These are phyloP conservation scores for Dactylellina haptotyla DNA, from an alignment of 2,329 filamentous ascomycete genomes.

Conservation along the genomic window DNA sequence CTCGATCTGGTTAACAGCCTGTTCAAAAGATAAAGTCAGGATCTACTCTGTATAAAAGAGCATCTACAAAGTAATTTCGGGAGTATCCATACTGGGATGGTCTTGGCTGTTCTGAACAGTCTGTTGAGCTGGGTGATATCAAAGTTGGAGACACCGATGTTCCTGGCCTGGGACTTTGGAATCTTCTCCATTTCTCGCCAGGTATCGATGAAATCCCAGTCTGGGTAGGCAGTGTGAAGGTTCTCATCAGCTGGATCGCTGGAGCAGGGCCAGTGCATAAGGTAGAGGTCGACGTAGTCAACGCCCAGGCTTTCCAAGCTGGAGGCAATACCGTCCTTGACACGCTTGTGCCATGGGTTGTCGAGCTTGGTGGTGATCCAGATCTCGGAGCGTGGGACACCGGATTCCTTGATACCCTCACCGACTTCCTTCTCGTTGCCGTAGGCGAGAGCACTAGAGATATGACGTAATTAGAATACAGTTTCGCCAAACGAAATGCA, in stretches of 20 bases:
- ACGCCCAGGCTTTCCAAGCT: constrained; percentile 57
- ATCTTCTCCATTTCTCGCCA: constrained; percentile 78
- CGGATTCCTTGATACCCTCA: constrained; percentile 71
- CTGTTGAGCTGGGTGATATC: constrained; percentile 81
- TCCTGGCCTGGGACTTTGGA: constrained; percentile 74
- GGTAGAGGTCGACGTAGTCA: constrained; percentile 59
- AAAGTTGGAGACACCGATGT: constrained; percentile 89
- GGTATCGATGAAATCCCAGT: constrained; percentile 86
- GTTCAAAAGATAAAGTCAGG: constrained; percentile 61
- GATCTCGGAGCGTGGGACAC: constrained; percentile 73
- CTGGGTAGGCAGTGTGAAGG: constrained; percentile 73
- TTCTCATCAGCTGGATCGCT: constrained; percentile 68
- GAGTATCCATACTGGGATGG: constrained; percentile 62
- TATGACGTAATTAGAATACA: constrained; percentile 24
- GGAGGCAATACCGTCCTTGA: constrained; percentile 69
- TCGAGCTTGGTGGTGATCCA: constrained; percentile 84
- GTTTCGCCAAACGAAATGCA: neutral
- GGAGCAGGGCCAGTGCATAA: constrained; percentile 77
- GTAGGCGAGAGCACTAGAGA: constrained; percentile 72
- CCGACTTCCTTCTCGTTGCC: constrained; percentile 79
- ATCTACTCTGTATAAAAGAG: neutral
- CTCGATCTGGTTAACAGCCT: constrained; percentile 82
- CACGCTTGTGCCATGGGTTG: constrained; percentile 80
- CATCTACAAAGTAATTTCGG: neutral
- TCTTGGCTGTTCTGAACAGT: constrained; percentile 73